Conservation (phyloP, 2,329 filamentous ascomycete genomes). For the Sporothrix schenckii region DNA sequence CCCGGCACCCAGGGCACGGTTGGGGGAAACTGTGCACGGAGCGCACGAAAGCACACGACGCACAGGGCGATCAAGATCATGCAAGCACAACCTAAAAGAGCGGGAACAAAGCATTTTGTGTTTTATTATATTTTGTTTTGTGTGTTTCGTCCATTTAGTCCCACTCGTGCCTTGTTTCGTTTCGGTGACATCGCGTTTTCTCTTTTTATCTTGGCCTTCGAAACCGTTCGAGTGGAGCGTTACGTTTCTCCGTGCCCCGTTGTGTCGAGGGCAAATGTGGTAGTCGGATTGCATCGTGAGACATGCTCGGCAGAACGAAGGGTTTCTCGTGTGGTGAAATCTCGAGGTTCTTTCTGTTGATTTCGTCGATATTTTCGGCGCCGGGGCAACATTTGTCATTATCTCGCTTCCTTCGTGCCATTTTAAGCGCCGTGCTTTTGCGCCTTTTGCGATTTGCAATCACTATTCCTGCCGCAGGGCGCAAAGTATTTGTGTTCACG, state of each 20-base stretch:
- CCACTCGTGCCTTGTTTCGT: background rate
- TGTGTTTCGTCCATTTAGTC: background rate
- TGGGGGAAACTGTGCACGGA: constrained; percentile 17
- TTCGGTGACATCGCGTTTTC: background rate
- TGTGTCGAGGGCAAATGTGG: background rate
- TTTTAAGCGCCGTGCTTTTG: constrained; percentile 10
- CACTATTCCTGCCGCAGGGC: background rate
- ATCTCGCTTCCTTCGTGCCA: background rate
- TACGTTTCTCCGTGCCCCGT: background rate
- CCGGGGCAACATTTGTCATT: background rate
- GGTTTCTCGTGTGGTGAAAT: background rate
- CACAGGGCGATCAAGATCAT: constrained; percentile 3
- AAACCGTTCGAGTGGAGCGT: background rate
- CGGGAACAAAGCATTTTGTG: background rate
- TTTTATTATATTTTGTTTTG: background rate
- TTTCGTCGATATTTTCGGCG: background rate
- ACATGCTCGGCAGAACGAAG: background rate
- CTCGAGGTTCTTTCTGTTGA: background rate
- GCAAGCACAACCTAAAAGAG: background rate
- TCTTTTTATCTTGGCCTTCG: background rate
- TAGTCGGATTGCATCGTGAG: constrained; percentile 14
- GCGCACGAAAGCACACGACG: background rate
- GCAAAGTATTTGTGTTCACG: constrained; percentile 9
- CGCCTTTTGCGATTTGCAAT: background rate
- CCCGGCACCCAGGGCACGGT: constrained; percentile 18